phyloP scores from a whole-genome alignment of 1,139 yeast genomes.

The Blastobotrys arbuscula region DNA sequence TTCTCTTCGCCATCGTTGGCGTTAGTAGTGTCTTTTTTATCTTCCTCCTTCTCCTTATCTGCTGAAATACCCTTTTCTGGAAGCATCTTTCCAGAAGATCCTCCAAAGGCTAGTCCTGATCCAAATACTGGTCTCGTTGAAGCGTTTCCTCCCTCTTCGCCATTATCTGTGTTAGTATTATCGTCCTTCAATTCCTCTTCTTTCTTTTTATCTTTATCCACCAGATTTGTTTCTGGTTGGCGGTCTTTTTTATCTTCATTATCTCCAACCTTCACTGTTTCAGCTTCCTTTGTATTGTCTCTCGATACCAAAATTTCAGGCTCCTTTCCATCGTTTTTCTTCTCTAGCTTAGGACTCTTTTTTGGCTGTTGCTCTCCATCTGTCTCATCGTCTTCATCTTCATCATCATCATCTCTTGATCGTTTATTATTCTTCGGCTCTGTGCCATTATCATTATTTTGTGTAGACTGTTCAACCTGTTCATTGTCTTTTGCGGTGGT shows the following conservation, averaged over 20 bases:
- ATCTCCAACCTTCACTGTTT: constrained; percentile 7
- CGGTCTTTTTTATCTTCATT: constrained; percentile 9
- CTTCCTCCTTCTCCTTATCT: constrained; percentile 7
- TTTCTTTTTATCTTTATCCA: neutral
- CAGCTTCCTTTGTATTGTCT: constrained; percentile 2
- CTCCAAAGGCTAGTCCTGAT: no score
- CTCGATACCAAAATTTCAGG: no score
- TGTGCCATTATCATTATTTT: no score
- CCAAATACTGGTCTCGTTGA: no score
- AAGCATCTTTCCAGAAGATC: no score
- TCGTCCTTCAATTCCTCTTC: constrained; percentile 2
- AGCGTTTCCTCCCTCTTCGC: neutral
- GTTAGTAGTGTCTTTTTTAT: neutral
- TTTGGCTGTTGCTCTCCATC: constrained; percentile 1
- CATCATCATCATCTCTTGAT: constrained; percentile 14
- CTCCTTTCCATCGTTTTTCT: no score
- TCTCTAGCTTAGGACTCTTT: constrained; percentile 9
- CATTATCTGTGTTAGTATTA: constrained; percentile 4
- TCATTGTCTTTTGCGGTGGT: no score
- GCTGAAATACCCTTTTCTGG: constrained; percentile 12
- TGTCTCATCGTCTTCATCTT: constrained; percentile 8
- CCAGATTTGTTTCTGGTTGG: neutral
- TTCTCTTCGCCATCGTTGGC: constrained; percentile 4
- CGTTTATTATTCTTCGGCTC: constrained; percentile 11
- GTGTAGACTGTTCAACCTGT: no score